A percentile compares a stretch with the other conserved stretches of the same genome.
phyloP scores from a whole-genome alignment of 23 red algal species.

The Agarophyton chilense region DNA sequence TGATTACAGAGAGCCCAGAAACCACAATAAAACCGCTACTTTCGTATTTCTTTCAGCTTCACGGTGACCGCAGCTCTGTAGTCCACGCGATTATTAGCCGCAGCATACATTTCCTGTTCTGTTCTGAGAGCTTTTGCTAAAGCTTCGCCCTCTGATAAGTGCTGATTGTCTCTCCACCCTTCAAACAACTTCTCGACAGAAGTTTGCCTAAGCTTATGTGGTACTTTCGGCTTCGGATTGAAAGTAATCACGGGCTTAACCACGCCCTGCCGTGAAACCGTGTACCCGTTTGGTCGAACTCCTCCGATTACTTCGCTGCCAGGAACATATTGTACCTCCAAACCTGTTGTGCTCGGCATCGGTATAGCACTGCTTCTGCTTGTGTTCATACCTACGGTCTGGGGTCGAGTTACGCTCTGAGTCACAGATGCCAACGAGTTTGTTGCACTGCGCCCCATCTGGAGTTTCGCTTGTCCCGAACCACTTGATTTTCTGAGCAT shows the following conservation, averaged over 20 bases:
- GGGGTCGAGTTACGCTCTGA: not conserved
- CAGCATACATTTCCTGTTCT: constrained; percentile 61
- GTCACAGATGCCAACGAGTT: not conserved
- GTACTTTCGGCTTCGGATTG: constrained; percentile 37
- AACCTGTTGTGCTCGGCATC: constrained; percentile 7
- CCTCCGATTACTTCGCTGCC: constrained; percentile 40
- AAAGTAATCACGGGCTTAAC: constrained; percentile 59
- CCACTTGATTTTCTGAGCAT: not conserved
- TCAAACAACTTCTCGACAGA: constrained; percentile 56
- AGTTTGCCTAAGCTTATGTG: constrained; percentile 53
- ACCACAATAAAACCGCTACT: not conserved
- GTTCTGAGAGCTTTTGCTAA: constrained; percentile 24
- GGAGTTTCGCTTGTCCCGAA: not conserved
- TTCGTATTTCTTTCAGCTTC: constrained; percentile 58
- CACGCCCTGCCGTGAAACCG: constrained; percentile 48
- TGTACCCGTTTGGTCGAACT: constrained; percentile 55
- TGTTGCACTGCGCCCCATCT: not conserved
- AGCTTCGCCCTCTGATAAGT: constrained; percentile 13
- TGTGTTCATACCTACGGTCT: not conserved
- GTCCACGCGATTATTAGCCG: constrained; percentile 30
- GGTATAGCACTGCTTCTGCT: not conserved
- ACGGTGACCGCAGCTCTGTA: constrained; percentile 49
- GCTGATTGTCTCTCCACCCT: constrained; percentile 33
- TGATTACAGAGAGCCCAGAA: not conserved
- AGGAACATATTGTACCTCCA: constrained; percentile 31